These are phyloP conservation scores for Trypanosoma lewisi DNA, from an alignment of 208 protist genomes.

Conservation along the genomic window DNA sequence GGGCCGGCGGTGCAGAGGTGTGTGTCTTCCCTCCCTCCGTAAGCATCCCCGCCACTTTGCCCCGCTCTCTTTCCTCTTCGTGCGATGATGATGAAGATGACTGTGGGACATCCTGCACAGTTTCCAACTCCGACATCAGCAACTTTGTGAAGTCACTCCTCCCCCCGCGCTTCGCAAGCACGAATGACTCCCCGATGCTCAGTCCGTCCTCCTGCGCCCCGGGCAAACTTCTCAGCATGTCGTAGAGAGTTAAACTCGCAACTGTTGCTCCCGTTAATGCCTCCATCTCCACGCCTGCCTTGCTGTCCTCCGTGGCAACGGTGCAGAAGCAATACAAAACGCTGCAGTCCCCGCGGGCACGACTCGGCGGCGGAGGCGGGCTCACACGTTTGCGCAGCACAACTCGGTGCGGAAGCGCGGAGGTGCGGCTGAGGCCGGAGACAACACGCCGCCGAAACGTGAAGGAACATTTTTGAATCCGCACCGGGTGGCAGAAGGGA, in stretches of 20 bases:
- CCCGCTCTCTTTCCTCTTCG: background rate
- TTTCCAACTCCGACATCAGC: slow-evolving; percentile 72
- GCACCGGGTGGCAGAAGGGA: slow-evolving; percentile 94
- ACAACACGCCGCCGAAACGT: slow-evolving; percentile 75
- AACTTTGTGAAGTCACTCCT: slow-evolving; percentile 83
- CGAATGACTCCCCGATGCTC: slow-evolving; percentile 73
- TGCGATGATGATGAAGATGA: background rate
- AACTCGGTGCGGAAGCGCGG: slow-evolving; percentile 74
- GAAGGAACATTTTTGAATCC: slow-evolving; percentile 88
- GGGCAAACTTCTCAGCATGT: slow-evolving; percentile 78
- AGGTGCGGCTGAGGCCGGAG: slow-evolving; percentile 28
- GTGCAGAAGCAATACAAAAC: slow-evolving; percentile 88
- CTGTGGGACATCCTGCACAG: slow-evolving; percentile 5
- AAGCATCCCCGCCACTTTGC: background rate
- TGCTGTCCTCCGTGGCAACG: slow-evolving; percentile 76
- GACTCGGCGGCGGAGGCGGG: slow-evolving; percentile 30
- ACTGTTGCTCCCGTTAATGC: slow-evolving; percentile 92
- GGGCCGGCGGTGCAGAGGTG: background rate
- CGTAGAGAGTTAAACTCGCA: slow-evolving; percentile 86
- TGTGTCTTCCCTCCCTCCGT: background rate
- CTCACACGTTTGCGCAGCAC: slow-evolving; percentile 61
- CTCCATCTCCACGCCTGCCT: slow-evolving; percentile 96
- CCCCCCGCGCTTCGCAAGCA: slow-evolving; percentile 76
- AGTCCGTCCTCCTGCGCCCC: slow-evolving; percentile 84
- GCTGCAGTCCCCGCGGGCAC: slow-evolving; percentile 51